phyloP scores from a whole-genome alignment of 2,329 filamentous ascomycete genomes.

The Fusarium praegraminearum region DNA sequence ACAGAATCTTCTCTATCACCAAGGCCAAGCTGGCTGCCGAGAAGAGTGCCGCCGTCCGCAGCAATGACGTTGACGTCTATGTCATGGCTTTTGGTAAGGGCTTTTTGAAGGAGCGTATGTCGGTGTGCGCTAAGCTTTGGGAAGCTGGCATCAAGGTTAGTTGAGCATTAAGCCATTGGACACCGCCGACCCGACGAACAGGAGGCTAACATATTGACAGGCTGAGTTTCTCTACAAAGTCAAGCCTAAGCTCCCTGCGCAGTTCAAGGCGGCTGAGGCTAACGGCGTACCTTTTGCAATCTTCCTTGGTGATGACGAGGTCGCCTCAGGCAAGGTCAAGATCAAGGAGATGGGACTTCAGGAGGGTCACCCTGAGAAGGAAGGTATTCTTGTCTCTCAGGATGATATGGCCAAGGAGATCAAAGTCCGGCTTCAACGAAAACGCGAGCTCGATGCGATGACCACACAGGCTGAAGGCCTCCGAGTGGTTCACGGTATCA shows the following conservation, averaged over 20 bases:
- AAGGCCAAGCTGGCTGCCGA: slow-evolving; percentile 77
- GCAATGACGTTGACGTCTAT: slow-evolving; percentile 87
- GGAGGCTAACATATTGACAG: slow-evolving; percentile 52
- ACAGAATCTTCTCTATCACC: slow-evolving; percentile 93
- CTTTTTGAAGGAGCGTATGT: slow-evolving; percentile 87
- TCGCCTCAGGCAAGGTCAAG: slow-evolving; percentile 84
- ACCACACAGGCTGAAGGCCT: slow-evolving; percentile 59
- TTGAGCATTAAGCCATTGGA: slow-evolving; percentile 7
- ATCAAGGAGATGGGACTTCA: slow-evolving; percentile 82
- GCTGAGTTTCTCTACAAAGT: slow-evolving; percentile 91
- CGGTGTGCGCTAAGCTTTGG: slow-evolving; percentile 81
- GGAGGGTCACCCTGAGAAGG: slow-evolving; percentile 89
- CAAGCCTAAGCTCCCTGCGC: slow-evolving; percentile 87
- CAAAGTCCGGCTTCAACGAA: slow-evolving; percentile 59
- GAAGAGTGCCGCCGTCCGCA: slow-evolving; percentile 61
- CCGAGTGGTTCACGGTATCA: slow-evolving; percentile 61
- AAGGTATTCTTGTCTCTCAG: slow-evolving; percentile 80
- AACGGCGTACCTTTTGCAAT: slow-evolving; percentile 86
- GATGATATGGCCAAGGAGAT: slow-evolving; percentile 73
- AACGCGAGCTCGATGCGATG: slow-evolving; percentile 59
- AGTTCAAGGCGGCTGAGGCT: slow-evolving; percentile 91
- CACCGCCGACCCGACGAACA: slow-evolving; percentile 1
- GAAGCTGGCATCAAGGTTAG: slow-evolving; percentile 84
- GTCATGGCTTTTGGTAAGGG: slow-evolving; percentile 96
- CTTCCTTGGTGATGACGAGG: slow-evolving; percentile 91